Conservation (phyloP, 2,329 filamentous ascomycete genomes). For the Hypoxylon sp. region DNA sequence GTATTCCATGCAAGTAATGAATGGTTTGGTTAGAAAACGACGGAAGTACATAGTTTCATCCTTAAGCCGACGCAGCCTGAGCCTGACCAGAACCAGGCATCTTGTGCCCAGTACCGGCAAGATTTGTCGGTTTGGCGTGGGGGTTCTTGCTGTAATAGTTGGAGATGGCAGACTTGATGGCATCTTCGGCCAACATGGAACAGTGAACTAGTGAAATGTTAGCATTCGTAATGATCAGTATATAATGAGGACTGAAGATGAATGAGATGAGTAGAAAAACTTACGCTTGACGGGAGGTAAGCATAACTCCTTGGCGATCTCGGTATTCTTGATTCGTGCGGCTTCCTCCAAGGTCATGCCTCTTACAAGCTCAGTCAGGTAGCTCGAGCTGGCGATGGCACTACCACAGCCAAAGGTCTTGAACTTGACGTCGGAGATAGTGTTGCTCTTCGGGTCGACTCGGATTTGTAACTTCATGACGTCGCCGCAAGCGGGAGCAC, state of each 20-base stretch:
- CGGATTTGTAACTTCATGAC: constrained; percentile 95
- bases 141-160: constrained; percentile 96
- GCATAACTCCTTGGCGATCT: constrained; percentile 95
- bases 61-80: constrained; percentile 46
- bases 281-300: constrained; percentile 82
- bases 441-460: constrained; percentile 80
- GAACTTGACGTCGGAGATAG: constrained; percentile 85
- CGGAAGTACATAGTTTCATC: neutral
- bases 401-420: constrained; percentile 87
- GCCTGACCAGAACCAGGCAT: constrained; percentile 71
- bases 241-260: neutral
- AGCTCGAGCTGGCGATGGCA: constrained; percentile 94
- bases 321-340: constrained; percentile 92
- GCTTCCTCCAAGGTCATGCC: constrained; percentile 98
- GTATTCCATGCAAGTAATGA: constrained; percentile 35
- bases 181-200: constrained; percentile 93
- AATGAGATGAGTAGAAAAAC: constrained; percentile 45
- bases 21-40: constrained; percentile 14
- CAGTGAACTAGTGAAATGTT: constrained; percentile 77
- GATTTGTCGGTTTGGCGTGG: constrained; percentile 78
- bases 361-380: constrained; percentile 92
- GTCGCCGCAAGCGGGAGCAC: constrained; percentile 91
- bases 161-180: constrained; percentile 91
- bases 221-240: constrained; percentile 39
- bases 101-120: constrained; percentile 80